Conservation (phyloP, 495 filamentous ascomycete genomes). For the Jackrogersella minutella region DNA sequence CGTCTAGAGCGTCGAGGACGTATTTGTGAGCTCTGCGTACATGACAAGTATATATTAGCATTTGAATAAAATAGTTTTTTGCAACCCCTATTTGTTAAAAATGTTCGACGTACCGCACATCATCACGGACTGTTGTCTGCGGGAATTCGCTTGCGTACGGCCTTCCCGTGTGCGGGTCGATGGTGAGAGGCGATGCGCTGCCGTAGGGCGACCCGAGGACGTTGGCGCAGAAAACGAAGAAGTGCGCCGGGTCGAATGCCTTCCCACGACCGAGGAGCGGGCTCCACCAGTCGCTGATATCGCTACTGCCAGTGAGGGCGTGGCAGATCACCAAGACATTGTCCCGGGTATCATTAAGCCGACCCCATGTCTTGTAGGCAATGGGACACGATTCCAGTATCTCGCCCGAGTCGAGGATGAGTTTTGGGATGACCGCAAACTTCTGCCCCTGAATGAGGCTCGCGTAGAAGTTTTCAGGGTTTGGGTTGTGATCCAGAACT, state of each 20-base stretch:
- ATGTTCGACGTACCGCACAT: conserved; percentile 44
- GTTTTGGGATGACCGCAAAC: conserved; percentile 43
- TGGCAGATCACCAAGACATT: conserved; percentile 52
- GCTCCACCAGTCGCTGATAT: conserved; percentile 50
- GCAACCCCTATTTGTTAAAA: background rate
- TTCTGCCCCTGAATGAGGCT: conserved; percentile 45
- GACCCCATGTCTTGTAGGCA: conserved; percentile 52
- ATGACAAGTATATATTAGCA: conserved; percentile 7
- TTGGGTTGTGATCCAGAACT: conserved; percentile 41
- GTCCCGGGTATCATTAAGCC: conserved; percentile 41
- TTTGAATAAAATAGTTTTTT: background rate
- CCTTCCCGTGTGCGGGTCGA: conserved; percentile 39
- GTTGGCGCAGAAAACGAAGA: conserved; percentile 51
- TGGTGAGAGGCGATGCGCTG: conserved; percentile 45
- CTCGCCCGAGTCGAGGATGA: conserved; percentile 49
- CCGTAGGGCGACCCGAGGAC: conserved; percentile 51
- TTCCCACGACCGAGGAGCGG: conserved; percentile 45
- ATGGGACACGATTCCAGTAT: conserved; percentile 43
- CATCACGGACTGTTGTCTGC: conserved; percentile 50
- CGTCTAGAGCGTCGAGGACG: conserved; percentile 48
- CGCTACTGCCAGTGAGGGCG: conserved; percentile 50
- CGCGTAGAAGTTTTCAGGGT: conserved; percentile 44
- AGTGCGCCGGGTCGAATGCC: conserved; percentile 48
- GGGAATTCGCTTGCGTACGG: conserved; percentile 50
- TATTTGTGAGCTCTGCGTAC: conserved; percentile 46